phyloP scores from a whole-genome alignment of 768 basidiomycete genomes.

The Tricholoma saponaceum region DNA sequence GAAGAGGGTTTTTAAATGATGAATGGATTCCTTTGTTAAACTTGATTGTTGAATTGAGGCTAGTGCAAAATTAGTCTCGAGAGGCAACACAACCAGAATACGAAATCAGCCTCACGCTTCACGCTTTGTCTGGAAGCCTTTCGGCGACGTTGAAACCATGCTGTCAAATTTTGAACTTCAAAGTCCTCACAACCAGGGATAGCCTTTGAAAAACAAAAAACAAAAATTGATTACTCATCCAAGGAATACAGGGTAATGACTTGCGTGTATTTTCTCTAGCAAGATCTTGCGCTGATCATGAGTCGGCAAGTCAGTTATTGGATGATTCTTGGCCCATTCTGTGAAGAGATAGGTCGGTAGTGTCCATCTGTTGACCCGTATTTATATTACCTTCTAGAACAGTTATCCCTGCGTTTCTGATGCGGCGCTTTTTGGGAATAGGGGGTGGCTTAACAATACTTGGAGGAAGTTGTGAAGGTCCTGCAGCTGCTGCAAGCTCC shows the following conservation, averaged over 20 bases:
- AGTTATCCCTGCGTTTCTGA: constrained; percentile 10
- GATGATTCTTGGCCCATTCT: constrained; percentile 7
- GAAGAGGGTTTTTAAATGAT: constrained; percentile 20
- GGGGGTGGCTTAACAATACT: constrained; percentile 2
- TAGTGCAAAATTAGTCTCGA: neutral
- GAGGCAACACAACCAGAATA: neutral
- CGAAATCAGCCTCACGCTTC: neutral
- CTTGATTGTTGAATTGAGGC: constrained; percentile 8
- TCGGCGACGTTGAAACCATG: constrained; percentile 15
- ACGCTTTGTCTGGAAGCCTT: neutral
- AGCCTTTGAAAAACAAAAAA: constrained; percentile 2
- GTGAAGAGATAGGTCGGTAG: neutral
- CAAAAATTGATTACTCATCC: neutral
- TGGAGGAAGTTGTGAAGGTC: constrained; percentile 5
- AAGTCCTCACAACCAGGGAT: constrained; percentile 12
- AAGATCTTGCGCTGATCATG: constrained; percentile 9
- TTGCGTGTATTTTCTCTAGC: constrained; percentile 9
- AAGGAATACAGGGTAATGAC: neutral
- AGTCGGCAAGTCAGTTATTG: constrained; percentile 3
- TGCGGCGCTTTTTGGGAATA: constrained; percentile 4
- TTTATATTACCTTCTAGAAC: constrained; percentile 18
- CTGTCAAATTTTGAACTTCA: neutral
- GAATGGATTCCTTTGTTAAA: constrained; percentile 15
- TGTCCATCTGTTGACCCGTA: neutral
- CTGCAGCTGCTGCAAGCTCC: constrained; percentile 2